phyloP scores from a whole-genome alignment of 106 monocot species.

The Cymbidium sinense region DNA sequence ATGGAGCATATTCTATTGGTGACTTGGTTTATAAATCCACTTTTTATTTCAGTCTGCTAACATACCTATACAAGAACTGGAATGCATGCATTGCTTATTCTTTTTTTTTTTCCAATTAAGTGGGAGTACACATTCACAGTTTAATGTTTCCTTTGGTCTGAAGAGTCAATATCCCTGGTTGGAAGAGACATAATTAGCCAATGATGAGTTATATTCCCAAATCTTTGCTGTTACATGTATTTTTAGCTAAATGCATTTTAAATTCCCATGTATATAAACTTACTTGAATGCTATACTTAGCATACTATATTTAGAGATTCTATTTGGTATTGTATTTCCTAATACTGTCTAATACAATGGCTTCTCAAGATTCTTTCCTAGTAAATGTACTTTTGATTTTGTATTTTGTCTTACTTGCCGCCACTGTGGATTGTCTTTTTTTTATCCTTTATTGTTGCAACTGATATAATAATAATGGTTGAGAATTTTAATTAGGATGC shows the following conservation, averaged over 20 bases:
- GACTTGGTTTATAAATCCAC: neutral
- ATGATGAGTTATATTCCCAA: neutral
- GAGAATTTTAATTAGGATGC: conserved; percentile 17
- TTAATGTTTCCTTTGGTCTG: neutral
- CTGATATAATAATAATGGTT: neutral
- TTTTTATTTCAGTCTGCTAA: neutral
- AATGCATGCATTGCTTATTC: neutral
- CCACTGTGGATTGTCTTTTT: neutral
- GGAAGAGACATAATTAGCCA: neutral
- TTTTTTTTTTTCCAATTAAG: neutral
- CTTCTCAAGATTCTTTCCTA: neutral
- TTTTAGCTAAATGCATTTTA: neutral
- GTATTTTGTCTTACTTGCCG: neutral
- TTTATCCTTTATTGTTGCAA: neutral
- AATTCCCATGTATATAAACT: neutral
- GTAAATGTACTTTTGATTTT: neutral
- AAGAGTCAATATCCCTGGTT: neutral
- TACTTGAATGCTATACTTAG: neutral
- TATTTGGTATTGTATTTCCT: neutral
- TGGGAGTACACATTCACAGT: neutral
- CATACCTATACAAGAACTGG: neutral
- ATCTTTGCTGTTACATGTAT: neutral
- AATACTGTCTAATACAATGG: neutral
- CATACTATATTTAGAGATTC: neutral
- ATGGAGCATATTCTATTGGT: neutral